Evolutionary conservation across 2,329 filamentous ascomycete genomes (phyloP), one percentile per base, ranked within the genome.

Genomic region (Phoma herbarum): DNA sequence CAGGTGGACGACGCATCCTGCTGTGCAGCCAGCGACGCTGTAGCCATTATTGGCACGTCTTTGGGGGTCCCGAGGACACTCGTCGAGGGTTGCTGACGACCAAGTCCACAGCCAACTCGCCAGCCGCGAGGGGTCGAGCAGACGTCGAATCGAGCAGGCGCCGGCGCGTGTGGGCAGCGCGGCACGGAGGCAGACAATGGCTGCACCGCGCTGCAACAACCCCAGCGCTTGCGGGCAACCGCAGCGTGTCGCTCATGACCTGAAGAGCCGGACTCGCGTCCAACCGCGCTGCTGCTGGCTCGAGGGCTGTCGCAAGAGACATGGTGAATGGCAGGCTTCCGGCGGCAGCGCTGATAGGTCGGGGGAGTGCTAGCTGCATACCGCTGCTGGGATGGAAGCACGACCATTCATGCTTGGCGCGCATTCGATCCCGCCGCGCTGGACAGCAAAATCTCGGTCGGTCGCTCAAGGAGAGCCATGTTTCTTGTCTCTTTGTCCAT

Each of bases 361-460:
- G 56, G 56, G 56, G 56, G 16, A 26, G 22, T 4, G 39, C 16
- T 52, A 46, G 51, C 50, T 52, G 49, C 56, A 53, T 49, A 52
- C 56, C 50, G 56, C 44, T 39, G 56, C 50, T 53, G 50, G 56
- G 50, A 54, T 59, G 46, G 29, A 48, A 45, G 56, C 56, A 54
- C 51, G 56, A 59, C 49, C 56, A 54, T 45, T 42, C 37, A 31
- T 29, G 26, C 56, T 59, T 59, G 56, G 56, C 56, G 48, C 43
- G 50, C 56, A 53, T 53, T 53, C 25, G 39, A 53, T 54, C 56
- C 56, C 56, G 56, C 56, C 56, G 50, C 50, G 56, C 45, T 59
- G 56, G 56, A 59, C 50, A 59, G 56, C 56, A 59, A 59, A 59
- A 59, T 59, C 56, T 59, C 56, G 50, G 56, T 50, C 56, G 45